Conservation (phyloP, 2,329 filamentous ascomycete genomes). For the Ceratocystis huliohia region DNA sequence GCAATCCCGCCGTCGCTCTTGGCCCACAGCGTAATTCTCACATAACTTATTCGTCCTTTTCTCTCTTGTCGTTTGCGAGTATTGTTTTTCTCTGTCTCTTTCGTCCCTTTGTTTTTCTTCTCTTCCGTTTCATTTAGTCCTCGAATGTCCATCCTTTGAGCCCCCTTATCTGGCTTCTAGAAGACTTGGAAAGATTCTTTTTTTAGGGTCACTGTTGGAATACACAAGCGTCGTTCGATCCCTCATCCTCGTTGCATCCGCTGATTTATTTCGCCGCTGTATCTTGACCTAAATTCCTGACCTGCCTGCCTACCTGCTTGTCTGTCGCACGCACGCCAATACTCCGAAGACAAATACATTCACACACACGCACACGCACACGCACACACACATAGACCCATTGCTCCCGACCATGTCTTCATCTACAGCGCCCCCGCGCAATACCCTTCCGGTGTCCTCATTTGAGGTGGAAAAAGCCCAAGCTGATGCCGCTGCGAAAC, state of each 20-base stretch:
- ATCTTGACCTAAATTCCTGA: background rate
- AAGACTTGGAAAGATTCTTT: background rate
- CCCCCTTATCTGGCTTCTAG: background rate
- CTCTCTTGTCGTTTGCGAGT: background rate
- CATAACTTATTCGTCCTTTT: background rate
- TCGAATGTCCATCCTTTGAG: background rate
- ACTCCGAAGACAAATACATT: no score
- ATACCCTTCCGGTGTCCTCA: constrained; percentile 18
- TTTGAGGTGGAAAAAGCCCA: constrained; percentile 24
- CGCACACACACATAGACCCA: no score
- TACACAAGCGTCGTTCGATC: no score
- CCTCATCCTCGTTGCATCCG: background rate
- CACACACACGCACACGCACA: no score
- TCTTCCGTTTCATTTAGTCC: background rate
- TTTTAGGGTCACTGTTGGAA: background rate
- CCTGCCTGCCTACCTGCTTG: background rate
- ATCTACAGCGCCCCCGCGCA: constrained; percentile 20
- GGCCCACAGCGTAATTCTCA: no score
- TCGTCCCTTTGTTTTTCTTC: background rate
- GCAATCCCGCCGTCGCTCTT: no score
- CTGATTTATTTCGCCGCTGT: background rate
- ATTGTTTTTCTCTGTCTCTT: background rate
- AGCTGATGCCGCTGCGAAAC: constrained; percentile 16
- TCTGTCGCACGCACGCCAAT: no score
- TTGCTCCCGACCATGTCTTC: constrained; percentile 19